Conservation (phyloP, 108 stramenopile genomes). For the Cyclotella atomus region DNA sequence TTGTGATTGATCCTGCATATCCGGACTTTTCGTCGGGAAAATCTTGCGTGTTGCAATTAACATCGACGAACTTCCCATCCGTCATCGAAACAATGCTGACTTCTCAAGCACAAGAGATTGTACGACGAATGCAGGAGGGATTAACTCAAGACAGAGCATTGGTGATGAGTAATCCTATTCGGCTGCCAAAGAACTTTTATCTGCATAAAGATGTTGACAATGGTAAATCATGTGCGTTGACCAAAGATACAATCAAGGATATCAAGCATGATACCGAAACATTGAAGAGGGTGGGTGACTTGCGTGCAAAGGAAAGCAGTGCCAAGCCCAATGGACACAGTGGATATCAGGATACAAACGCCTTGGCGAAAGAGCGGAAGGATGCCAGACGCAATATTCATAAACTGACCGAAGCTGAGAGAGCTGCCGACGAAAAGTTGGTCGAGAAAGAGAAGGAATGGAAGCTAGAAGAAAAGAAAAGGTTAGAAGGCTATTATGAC, state of each 20-base stretch:
- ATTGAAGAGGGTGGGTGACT: constrained; percentile 35
- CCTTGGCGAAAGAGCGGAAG: constrained; percentile 48
- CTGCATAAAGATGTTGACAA: constrained; percentile 23
- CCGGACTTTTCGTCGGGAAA: constrained; percentile 41
- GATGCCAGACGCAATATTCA: constrained; percentile 46
- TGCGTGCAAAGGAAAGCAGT: constrained; percentile 30
- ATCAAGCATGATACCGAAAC: constrained; percentile 59
- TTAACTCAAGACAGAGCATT: constrained; percentile 40
- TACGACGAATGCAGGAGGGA: constrained; percentile 53
- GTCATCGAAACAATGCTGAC: constrained; percentile 53
- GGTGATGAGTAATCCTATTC: constrained; percentile 55
- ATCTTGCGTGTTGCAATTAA: constrained; percentile 36
- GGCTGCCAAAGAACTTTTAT: constrained; percentile 39
- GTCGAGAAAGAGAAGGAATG: constrained; percentile 45
- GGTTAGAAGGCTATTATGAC: constrained; percentile 48
- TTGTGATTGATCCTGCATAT: constrained; percentile 54
- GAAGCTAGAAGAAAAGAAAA: constrained; percentile 47
- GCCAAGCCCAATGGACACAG: background rate
- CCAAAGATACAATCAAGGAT: constrained; percentile 38
- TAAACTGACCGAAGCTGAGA: constrained; percentile 46
- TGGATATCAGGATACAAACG: constrained; percentile 26
- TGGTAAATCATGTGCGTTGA: constrained; percentile 13
- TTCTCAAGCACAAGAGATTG: constrained; percentile 53
- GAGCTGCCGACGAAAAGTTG: constrained; percentile 20
- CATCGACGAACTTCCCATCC: constrained; percentile 55